Percentiles rank a stretch among this genome's conserved stretches.
Conservation (phyloP, 2,329 filamentous ascomycete species). For the Penicillium sp. region DNA sequence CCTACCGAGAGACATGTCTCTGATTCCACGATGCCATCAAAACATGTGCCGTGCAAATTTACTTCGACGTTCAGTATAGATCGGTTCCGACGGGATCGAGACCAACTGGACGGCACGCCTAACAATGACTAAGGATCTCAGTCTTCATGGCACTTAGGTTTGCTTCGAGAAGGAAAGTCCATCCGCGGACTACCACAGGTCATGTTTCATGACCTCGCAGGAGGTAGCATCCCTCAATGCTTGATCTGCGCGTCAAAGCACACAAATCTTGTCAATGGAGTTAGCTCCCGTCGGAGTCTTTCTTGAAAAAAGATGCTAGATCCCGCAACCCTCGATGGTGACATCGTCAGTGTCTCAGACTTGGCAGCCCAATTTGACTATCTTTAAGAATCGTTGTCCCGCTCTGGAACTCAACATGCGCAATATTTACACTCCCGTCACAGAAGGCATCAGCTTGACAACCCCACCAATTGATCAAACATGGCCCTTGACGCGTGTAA, state of each 20-base stretch:
- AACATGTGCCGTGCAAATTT: too few species aligned
- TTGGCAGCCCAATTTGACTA: neutral
- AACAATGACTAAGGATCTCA: neutral
- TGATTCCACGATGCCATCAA: too few species aligned
- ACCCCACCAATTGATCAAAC: neutral
- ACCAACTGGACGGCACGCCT: neutral
- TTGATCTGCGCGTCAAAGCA: neutral
- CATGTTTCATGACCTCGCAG: neutral
- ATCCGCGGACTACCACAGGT: neutral
- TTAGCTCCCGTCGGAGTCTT: neutral
- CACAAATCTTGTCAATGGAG: neutral
- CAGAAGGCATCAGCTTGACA: neutral
- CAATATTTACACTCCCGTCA: neutral
- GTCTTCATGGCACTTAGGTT: neutral
- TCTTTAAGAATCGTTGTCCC: neutral
- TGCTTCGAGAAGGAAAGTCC: neutral
- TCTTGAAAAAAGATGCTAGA: neutral
- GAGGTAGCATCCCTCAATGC: neutral
- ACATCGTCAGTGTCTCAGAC: constrained; percentile 4
- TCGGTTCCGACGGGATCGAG: too few species aligned
- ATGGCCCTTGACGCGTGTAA: constrained; percentile 26
- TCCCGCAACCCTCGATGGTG: constrained; percentile 2
- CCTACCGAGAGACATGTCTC: too few species aligned
- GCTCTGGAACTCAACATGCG: neutral
- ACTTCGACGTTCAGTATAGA: too few species aligned